Evolutionary conservation across 1,284 basidiomycete genomes (phyloP).

Genomic region (Rhodotorula glutinis): DNA sequence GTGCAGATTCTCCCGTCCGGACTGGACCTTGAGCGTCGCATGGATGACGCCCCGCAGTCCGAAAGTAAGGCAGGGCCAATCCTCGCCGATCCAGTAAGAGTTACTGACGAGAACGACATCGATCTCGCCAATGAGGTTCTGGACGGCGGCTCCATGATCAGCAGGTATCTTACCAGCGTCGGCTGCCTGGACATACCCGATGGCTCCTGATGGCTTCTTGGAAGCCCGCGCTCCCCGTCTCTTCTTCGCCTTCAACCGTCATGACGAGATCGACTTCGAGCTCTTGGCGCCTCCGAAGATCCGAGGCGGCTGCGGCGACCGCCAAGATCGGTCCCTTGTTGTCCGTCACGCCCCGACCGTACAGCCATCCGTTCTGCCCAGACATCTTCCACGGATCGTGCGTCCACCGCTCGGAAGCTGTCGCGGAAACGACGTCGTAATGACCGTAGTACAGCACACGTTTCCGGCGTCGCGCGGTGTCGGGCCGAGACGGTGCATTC

Average conservation of each 20-base stretch:
- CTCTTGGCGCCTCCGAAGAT: conserved; percentile 66
- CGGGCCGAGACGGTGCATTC: conserved; percentile 37
- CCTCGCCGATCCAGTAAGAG: conserved; percentile 94
- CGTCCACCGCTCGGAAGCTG: conserved; percentile 65
- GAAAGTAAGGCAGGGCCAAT: conserved; percentile 92
- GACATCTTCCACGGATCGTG: conserved; percentile 78
- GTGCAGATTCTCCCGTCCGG: conserved; percentile 67
- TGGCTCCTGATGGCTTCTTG: conserved; percentile 67
- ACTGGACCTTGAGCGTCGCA: conserved; percentile 63
- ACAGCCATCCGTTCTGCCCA: conserved; percentile 86
- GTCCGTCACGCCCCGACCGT: conserved; percentile 74
- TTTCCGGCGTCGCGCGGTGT: conserved; percentile 45
- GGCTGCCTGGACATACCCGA: conserved; percentile 57
- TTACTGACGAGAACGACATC: conserved; percentile 83
- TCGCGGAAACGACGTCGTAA: conserved; percentile 86
- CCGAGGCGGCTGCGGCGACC: conserved; percentile 80
- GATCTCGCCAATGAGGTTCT: conserved; percentile 75
- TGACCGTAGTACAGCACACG: conserved; percentile 89
- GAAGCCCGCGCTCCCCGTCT: conserved; percentile 84
- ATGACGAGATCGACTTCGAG: conserved; percentile 85
- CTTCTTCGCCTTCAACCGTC: conserved; percentile 93
- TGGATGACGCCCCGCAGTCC: conserved; percentile 80
- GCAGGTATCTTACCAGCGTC: neutral
- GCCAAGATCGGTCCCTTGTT: conserved; percentile 79
- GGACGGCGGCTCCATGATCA: neutral